Percentiles rank a stretch among this genome's conserved stretches.
Conservation (phyloP, 768 basidiomycete species). For the Holtermannia corniformis region DNA sequence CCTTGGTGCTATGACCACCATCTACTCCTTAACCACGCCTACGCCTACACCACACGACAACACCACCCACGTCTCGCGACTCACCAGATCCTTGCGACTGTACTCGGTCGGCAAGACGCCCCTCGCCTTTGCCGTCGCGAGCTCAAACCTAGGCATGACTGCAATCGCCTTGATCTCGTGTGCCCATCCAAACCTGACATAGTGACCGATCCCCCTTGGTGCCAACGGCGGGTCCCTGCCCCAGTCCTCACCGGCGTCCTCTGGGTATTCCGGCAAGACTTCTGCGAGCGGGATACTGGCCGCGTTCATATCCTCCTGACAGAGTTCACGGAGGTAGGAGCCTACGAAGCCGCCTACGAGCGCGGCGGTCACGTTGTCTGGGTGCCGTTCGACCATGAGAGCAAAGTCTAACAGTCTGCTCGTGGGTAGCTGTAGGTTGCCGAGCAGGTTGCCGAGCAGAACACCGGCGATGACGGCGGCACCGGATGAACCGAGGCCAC, state of each 20-base stretch:
- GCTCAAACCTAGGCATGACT: conserved; percentile 88
- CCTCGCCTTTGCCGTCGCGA: conserved; percentile 90
- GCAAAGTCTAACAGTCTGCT: conserved; percentile 85
- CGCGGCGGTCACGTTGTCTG: conserved; percentile 97
- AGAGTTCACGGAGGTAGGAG: conserved; percentile 84
- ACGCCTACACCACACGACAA: neutral
- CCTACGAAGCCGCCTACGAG: conserved; percentile 96
- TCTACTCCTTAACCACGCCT: neutral
- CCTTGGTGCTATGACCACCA: neutral
- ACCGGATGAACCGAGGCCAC: conserved; percentile 93
- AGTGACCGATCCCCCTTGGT: conserved; percentile 86
- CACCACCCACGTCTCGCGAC: conserved; percentile 41
- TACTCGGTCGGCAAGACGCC: conserved; percentile 77
- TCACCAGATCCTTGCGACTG: conserved; percentile 79
- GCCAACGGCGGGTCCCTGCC: conserved; percentile 78
- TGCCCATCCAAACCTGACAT: conserved; percentile 79
- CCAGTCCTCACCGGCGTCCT: conserved; percentile 86
- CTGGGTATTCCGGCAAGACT: conserved; percentile 90
- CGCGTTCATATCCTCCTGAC: conserved; percentile 65
- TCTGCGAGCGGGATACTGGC: conserved; percentile 89
- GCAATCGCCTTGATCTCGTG: conserved; percentile 78
- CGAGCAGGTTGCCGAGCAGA: conserved; percentile 75
- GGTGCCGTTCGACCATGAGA: conserved; percentile 97
- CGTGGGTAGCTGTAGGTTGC: conserved; percentile 56
- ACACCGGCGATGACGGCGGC: conserved; percentile 99